phyloP scores from a whole-genome alignment of 805 yeast genomes.

The Ogataea degrootiae region DNA sequence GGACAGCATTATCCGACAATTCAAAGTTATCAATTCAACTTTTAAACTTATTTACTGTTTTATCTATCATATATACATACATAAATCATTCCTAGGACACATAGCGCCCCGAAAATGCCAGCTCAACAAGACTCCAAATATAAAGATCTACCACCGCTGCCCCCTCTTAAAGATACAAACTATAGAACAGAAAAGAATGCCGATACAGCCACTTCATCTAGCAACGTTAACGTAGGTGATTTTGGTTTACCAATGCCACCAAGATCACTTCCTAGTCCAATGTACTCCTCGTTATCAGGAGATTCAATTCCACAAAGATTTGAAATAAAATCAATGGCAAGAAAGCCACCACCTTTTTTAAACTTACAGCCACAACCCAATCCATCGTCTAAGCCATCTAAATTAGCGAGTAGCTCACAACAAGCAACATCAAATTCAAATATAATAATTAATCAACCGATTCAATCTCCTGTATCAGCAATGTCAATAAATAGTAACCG shows the following conservation, averaged over 20 bases:
- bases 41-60: no score
- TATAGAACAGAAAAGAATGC: not conserved
- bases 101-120: not conserved
- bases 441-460: conserved; percentile 3
- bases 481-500: not conserved
- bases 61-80: not conserved
- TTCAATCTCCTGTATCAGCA: not conserved
- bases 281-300: not conserved
- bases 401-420: not conserved
- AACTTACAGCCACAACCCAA: not conserved
- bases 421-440: conserved; percentile 1
- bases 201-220: not conserved
- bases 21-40: no score
- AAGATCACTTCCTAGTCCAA: not conserved
- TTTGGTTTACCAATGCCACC: not conserved
- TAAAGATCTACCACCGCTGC: conserved; percentile 19
- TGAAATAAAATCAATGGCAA: not conserved
- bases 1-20: no score
- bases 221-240: not conserved
- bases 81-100: not conserved
- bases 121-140: conserved; percentile 3
- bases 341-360: conserved; percentile 13
- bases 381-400: not conserved
- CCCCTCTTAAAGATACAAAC: conserved; percentile 1
- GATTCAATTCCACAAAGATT: not conserved